phyloP scores from a whole-genome alignment of 2,329 filamentous ascomycete species.

The Penicillium capsulatum region DNA sequence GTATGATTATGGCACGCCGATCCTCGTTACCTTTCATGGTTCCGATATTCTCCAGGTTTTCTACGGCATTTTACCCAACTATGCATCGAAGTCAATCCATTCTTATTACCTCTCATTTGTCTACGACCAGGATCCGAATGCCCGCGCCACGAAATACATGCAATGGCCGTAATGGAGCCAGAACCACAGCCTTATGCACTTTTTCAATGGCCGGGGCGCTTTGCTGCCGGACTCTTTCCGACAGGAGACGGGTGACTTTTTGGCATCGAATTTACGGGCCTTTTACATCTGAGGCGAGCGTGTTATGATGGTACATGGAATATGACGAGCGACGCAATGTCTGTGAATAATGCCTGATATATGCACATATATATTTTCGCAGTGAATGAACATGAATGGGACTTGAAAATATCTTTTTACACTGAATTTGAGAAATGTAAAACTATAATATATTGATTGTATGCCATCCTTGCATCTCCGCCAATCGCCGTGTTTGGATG shows the following conservation, averaged over 20 bases:
- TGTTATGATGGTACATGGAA: too few relatives aligned
- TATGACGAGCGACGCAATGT: too few relatives aligned
- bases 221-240: constrained; percentile 51
- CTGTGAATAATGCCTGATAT: too few relatives aligned
- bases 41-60: constrained; percentile 67
- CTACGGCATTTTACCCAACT: constrained; percentile 59
- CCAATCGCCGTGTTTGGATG: too few relatives aligned
- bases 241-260: constrained; percentile 40
- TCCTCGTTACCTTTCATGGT: constrained; percentile 72
- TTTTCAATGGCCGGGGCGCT: constrained; percentile 37
- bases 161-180: constrained; percentile 55
- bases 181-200: constrained; percentile 50
- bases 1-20: constrained; percentile 66
- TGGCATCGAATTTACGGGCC: constrained; percentile 27
- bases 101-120: constrained; percentile 71
- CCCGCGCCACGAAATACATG: constrained; percentile 40
- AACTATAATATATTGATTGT: too few relatives aligned
- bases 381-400: too few relatives aligned
- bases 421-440: too few relatives aligned
- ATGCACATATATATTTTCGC: too few relatives aligned
- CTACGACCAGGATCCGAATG: constrained; percentile 66
- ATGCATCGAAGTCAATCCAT: constrained; percentile 57
- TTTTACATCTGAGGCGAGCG: constrained; percentile 26
- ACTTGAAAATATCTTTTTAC: too few relatives aligned
- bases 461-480: too few relatives aligned